Evolutionary conservation across 2,329 filamentous ascomycete species (phyloP), one percentile per base, ranked within the genome.

Genomic region (Colletotrichum salicis): DNA sequence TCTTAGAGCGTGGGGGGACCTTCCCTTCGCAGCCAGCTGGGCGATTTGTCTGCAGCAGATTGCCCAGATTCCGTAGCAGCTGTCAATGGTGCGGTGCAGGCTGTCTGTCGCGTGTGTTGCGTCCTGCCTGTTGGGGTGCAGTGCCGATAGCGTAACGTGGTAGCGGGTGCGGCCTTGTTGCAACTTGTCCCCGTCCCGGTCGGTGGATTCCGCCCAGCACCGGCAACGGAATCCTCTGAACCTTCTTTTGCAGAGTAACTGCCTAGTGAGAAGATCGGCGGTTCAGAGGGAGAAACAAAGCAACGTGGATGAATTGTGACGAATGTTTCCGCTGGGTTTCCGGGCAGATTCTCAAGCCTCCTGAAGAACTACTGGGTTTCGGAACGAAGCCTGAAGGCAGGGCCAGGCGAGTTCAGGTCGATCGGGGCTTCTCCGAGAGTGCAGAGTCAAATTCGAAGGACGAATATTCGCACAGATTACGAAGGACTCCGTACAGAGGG

Each of bases 171-270:
- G 19, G 60, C 12, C 59, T 67, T 37, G 65, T 52, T 12, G 52
- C 19, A 41, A 41, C 13, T 41, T 41, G 37, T 19, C 37, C 41
- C 41, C 41, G 19, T 59, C 52, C 63, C 54, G 51, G 63, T 52
- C 51, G 57, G 68, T 65, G 68, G 68, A 51, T 62, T 70, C 68
- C 58, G 64, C 37, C 57, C 45, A 63, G 48, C 7, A 33, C 31
- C 12, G 19, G 52, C 52, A 31, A 59, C 45, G 41, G 31, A 24
- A 54, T 63, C n/a, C 19, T 35, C 22, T 48, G 59, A 48, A 63
- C 60, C 31, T 54, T 63, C 24, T 51, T 22, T 45, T n/a, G 27
- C 48, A 27, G 31, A n/a, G 13, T 33, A 10, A 19, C 15, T 48
- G 19, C 19, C 19, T 48, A 19, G 27, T 19, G 22, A 37, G 31